Evolutionary conservation across 306 rosid species (phyloP).

Genomic region (Dalbergia oliveri): DNA sequence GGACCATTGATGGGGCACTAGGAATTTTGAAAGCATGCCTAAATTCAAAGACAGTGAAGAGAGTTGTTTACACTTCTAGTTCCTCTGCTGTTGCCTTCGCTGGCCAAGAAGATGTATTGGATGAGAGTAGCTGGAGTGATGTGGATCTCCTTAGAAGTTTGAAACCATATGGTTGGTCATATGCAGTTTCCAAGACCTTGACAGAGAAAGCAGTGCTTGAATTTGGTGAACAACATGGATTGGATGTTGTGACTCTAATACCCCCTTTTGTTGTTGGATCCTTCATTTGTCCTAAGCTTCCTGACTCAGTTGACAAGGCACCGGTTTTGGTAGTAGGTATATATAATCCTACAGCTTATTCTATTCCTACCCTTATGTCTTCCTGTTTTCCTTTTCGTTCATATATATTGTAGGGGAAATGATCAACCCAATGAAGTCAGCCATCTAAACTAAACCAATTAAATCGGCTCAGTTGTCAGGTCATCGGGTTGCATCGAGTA

Average conservation of each 20-base stretch:
- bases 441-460: no score
- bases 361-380: neutral
- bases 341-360: neutral
- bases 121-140: conserved; percentile 73
- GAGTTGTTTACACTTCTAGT: conserved; percentile 72
- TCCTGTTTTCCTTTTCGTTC: neutral
- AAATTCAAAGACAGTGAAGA: conserved; percentile 57
- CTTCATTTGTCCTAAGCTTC: conserved; percentile 64
- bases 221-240: conserved; percentile 54
- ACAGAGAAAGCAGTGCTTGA: conserved; percentile 58
- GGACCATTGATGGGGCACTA: conserved; percentile 58
- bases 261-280: conserved; percentile 65
- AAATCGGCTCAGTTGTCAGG: no score
- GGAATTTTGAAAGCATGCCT: conserved; percentile 61
- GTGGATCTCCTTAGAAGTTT: conserved; percentile 42
- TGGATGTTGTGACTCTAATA: conserved; percentile 63
- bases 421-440: no score
- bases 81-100: conserved; percentile 43
- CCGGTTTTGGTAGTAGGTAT: conserved; percentile 56
- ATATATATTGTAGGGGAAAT: no score
- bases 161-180: conserved; percentile 45
- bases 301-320: conserved; percentile 52
- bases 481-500: no score
- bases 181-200: conserved; percentile 61
- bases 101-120: conserved; percentile 29